Conservation (phyloP, 495 filamentous ascomycete species). For the Podospora appendiculata region DNA sequence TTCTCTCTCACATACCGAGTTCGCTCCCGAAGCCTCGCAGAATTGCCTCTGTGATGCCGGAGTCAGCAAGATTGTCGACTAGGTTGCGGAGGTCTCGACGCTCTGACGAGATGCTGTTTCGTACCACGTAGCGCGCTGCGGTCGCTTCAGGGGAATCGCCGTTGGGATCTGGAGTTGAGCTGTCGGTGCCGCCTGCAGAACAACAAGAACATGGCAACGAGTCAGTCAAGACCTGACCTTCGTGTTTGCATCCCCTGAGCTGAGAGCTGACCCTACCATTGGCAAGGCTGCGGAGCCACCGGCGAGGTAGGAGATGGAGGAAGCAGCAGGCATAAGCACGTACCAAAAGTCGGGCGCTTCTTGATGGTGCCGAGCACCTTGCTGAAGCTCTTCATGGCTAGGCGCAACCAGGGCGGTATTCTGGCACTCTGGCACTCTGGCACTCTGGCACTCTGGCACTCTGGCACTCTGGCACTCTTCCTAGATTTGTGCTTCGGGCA, state of each 20-base stretch:
- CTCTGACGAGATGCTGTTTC: background rate
- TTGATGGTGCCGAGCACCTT: slow-evolving; percentile 48
- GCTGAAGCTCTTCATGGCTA: slow-evolving; percentile 43
- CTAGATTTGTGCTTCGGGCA: background rate
- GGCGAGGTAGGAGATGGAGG: too few relatives aligned
- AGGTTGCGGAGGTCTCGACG: background rate
- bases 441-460: too few relatives aligned
- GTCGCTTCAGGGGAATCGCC: slow-evolving; percentile 50
- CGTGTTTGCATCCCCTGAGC: background rate
- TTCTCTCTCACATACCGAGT: slow-evolving; percentile 41
- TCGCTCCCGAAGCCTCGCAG: slow-evolving; percentile 65
- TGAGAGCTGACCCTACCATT: background rate
- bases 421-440: too few relatives aligned
- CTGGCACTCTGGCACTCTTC: background rate
- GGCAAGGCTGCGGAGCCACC: too few relatives aligned
- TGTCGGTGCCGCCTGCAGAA: slow-evolving; percentile 10
- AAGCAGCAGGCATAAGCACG: background rate
- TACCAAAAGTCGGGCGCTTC: slow-evolving; percentile 31
- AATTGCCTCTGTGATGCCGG: slow-evolving; percentile 46
- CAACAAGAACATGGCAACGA: background rate
- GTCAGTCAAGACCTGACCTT: background rate
- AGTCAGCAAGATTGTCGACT: slow-evolving; percentile 7
- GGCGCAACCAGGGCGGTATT: too few relatives aligned
- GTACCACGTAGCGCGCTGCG: slow-evolving; percentile 47
- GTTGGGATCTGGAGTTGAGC: slow-evolving; percentile 19